Evolutionary conservation across 1,284 basidiomycete genomes (phyloP), one percentile per base, ranked within the genome.

Genomic region (Tausonia pullulans): DNA sequence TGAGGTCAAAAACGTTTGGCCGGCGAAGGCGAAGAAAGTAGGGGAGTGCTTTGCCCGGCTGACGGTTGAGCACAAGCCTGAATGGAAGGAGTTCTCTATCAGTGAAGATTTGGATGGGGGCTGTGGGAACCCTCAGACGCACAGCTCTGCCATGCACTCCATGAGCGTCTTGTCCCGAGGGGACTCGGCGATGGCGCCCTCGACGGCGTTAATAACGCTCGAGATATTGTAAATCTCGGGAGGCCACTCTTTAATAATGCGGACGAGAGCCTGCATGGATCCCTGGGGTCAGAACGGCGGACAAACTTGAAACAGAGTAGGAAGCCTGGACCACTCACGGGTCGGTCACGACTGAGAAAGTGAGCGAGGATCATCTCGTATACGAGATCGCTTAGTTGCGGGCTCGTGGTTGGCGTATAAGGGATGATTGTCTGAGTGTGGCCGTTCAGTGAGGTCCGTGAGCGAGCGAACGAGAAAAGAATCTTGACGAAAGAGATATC

Each of bases 281-380:
- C 64, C 67, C 27, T 2, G 45, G 9, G 43, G 3, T 9, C 50
- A 13, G 52, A 53, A 13, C 52, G 8, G 52, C 27, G 27, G 10
- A 63, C 5, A 50, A 10, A 62, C 53, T 39, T 44, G 41, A 49
- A n/a, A 40, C 6, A 53, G 60, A 45, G 62, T 63, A 9, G 59
- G 50, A 46, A 61, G 40, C 41, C 49, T 53, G 48, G 10, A 14
- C 39, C 8, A 72, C 81, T 67, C 69, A 88, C 91, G 70, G 82
- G 76, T 71, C 82, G 83, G 74, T 97, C 88, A 65, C 88, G 83
- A 2, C 83, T 81, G 13, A 98, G 78, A 72, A 93, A 89, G 74
- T 97, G 84, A 0, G 86, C 90, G 2, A 98, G 81, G 56, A 98
- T 86, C 88, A 98, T 91, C 74, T 96, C 94, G 75, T 98, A 99